Conservation (phyloP, 169 alveolate species). For the Plasmodium coatneyi region DNA sequence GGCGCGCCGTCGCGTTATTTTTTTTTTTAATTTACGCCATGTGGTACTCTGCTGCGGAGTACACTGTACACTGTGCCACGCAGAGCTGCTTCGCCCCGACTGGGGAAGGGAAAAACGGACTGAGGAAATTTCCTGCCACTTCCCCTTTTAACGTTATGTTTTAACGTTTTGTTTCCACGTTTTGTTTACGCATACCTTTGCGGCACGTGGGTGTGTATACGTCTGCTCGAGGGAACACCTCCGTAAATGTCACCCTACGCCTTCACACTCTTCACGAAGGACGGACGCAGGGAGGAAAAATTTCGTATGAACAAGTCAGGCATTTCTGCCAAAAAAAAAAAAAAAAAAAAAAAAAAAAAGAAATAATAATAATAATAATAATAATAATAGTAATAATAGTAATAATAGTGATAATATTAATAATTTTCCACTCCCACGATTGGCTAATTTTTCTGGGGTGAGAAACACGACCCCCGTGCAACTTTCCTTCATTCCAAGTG, state of each 20-base stretch:
- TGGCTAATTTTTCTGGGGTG: background rate
- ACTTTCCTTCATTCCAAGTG: background rate
- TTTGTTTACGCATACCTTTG: background rate
- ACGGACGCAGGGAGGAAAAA: background rate
- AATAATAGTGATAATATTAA: too few species aligned
- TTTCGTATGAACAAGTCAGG: background rate
- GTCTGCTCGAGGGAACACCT: background rate
- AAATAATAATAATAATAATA: background rate
- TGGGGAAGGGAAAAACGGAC: background rate
- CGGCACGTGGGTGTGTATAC: background rate
- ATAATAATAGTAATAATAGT: background rate
- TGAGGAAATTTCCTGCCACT: background rate
- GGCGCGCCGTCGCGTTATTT: background rate
- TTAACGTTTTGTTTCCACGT: too few species aligned
- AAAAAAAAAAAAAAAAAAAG: background rate
- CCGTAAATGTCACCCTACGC: background rate
- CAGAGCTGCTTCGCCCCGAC: background rate
- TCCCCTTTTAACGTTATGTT: background rate
- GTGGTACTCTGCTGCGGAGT: background rate
- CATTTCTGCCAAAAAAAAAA: conserved; percentile 14
- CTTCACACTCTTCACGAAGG: background rate
- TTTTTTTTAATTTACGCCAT: background rate
- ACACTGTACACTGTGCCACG: background rate
- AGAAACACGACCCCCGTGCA: background rate
- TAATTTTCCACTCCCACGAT: background rate